Conservation (phyloP, 106 monocot species). For the Acorus calamus region DNA sequence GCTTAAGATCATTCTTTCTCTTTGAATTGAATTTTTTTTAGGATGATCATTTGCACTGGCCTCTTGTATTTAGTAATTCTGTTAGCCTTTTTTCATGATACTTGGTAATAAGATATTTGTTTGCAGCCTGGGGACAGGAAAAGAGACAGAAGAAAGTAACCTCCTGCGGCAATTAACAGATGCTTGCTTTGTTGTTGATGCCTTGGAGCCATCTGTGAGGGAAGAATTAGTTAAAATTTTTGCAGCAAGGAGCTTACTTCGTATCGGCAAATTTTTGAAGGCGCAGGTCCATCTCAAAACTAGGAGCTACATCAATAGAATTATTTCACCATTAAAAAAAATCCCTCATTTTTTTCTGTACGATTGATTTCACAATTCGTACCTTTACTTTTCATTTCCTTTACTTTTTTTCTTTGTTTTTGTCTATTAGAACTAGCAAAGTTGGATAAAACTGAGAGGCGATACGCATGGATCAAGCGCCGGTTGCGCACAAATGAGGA, state of each 20-base stretch:
- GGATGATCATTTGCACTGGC: neutral
- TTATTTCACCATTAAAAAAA: neutral
- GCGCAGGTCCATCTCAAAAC: slow-evolving; percentile 51
- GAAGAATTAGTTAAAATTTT: slow-evolving; percentile 95
- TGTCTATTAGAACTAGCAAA: slow-evolving; percentile 64
- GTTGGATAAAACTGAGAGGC: slow-evolving; percentile 91
- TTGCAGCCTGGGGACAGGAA: slow-evolving; percentile 94
- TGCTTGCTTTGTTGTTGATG: slow-evolving; percentile 99
- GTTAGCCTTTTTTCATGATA: neutral
- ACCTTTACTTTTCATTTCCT: slow-evolving; percentile 5
- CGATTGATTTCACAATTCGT: neutral
- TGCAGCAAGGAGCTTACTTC: slow-evolving; percentile 97
- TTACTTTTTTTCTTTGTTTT: neutral
- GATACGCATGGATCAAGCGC: slow-evolving; percentile 97
- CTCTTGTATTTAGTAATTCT: neutral
- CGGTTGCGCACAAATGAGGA: slow-evolving; percentile 91
- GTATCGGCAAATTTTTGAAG: slow-evolving; percentile 95
- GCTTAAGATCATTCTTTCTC: too few relatives aligned
- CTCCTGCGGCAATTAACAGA: slow-evolving; percentile 87
- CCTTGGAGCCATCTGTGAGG: slow-evolving; percentile 87
- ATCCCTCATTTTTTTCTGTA: neutral
- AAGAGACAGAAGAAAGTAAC: slow-evolving; percentile 88
- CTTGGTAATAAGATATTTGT: neutral
- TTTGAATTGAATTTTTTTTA: too few relatives aligned
- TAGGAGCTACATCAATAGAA: neutral